These are phyloP conservation scores for Pyrus pyrifolia DNA, from an alignment of 306 rosid species.

Conservation along the genomic window DNA sequence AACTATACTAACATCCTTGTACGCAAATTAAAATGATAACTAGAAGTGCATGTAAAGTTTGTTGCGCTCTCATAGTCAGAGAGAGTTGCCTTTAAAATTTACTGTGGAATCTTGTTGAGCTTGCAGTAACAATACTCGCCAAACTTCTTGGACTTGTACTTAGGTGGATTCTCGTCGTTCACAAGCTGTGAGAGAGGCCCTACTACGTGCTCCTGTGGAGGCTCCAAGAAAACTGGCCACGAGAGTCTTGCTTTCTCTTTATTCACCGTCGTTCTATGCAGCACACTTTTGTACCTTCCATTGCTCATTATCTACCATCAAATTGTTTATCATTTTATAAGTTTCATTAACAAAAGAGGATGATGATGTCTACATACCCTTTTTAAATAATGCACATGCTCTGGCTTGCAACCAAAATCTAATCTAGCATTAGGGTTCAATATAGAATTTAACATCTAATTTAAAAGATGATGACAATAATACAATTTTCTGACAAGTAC, in stretches of 20 bases:
- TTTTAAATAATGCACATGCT: too few species aligned
- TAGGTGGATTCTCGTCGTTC: constrained; percentile 45
- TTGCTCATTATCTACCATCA: constrained; percentile 58
- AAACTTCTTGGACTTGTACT: constrained; percentile 52
- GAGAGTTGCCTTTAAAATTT: neutral
- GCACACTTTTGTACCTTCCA: constrained; percentile 57
- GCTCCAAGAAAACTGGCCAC: constrained; percentile 77
- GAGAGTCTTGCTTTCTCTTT: constrained; percentile 54
- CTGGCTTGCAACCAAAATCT: too few species aligned
- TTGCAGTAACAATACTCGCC: constrained; percentile 53
- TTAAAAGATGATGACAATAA: too few species aligned
- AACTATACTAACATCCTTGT: neutral
- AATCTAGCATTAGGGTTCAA: too few species aligned
- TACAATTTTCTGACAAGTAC: too few species aligned
- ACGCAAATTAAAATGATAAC: too few species aligned
- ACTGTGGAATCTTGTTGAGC: constrained; percentile 60
- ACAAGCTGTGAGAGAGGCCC: constrained; percentile 52
- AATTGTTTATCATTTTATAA: neutral
- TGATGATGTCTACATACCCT: too few species aligned
- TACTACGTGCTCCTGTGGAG: constrained; percentile 32
- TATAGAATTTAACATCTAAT: too few species aligned
- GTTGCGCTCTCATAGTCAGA: neutral
- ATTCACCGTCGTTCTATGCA: constrained; percentile 58
- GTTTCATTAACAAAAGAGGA: too few species aligned
- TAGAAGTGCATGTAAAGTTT: neutral